Evolutionary conservation across 2,329 filamentous ascomycete species (phyloP), one percentile per base, ranked within the genome.

Genomic region (Fusarium sp.): DNA sequence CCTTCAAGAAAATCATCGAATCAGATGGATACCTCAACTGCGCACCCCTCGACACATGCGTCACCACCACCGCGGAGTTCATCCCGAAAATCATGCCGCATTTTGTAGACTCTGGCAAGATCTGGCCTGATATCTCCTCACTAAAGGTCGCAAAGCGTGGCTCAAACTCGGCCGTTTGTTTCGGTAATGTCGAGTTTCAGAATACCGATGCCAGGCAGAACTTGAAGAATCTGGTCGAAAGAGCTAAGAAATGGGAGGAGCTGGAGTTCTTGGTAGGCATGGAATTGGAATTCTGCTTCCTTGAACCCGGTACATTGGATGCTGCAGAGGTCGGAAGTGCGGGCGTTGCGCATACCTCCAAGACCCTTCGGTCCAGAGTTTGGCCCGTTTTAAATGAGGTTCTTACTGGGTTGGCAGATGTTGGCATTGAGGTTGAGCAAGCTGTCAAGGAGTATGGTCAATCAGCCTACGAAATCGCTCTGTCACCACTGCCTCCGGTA

Each of bases 211-310:
- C 62, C 0, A 29, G 62, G 7, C 20, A 27, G 0, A 47, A 46
- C 5, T 15, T 65, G 38, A 49, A 20, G 24, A 3, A 6, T 4
- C 8, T 41, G 5, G 11, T 30, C 0, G 8, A 58, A 12, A 49
- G 20, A 6, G 22, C 51, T 0, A 48, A 41, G 24, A 3, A 22
- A 2, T 4, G 18, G 5, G 18, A 20, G 2, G 51, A 25, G 1
- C 8, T 65, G 6, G 11, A 18, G 0, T 46, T 65, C 1, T 20
- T 49, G 5, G 38, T 65, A 2, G 62, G 62, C 2, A 58, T 65
- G n/a, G 62, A 65, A 11, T 11, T 65, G 22, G 62, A 65, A 6
- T 65, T 65, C 3, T 58, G 59, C 16, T 34, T 65, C 7, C 30
- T 65, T 13, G 4, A 18, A 1, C 62, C 62, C 5, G 60, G 45